phyloP scores from a whole-genome alignment of 176 grass and related monocot species.

The Pontederia crassipes region DNA sequence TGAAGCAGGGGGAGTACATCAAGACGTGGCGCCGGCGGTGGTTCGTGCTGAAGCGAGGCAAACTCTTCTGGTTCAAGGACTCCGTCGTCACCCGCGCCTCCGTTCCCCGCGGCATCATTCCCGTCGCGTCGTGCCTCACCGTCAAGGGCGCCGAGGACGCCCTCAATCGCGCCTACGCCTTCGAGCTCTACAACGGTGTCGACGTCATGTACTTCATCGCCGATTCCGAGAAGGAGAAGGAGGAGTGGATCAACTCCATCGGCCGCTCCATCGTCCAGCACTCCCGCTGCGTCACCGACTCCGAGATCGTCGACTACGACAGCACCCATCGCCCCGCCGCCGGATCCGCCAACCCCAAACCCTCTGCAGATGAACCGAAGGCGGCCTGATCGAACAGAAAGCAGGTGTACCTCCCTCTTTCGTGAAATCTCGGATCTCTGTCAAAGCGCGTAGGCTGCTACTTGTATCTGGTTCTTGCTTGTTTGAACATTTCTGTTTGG shows the following conservation, averaged over 20 bases:
- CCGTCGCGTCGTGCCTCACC: constrained; percentile 77
- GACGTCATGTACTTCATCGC: constrained; percentile 99
- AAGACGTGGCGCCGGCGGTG: constrained; percentile 96
- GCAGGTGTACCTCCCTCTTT: too few species aligned
- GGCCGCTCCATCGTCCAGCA: constrained; percentile 97
- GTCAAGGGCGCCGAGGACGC: constrained; percentile 96
- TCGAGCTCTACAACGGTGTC: constrained; percentile 70
- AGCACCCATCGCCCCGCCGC: constrained; percentile 29
- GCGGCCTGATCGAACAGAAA: too few species aligned
- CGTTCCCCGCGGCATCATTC: constrained; percentile 68
- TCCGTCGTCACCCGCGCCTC: constrained; percentile 50
- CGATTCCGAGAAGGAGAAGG: constrained; percentile 95
- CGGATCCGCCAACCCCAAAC: background rate
- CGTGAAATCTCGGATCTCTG: too few species aligned
- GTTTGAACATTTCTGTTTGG: too few species aligned
- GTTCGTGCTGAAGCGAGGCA: constrained; percentile 94
- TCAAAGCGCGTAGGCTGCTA: too few species aligned
- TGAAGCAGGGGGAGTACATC: constrained; percentile 96
- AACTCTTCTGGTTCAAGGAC: constrained; percentile 99
- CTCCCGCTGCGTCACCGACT: constrained; percentile 76
- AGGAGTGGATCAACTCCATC: constrained; percentile 98
- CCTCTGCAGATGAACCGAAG: background rate
- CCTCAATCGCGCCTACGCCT: constrained; percentile 77
- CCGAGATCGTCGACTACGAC: constrained; percentile 90
- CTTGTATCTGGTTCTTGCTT: too few species aligned